Evolutionary conservation across 148 eudicot species (phyloP).

Genomic region (Arctostaphylos glauca): DNA sequence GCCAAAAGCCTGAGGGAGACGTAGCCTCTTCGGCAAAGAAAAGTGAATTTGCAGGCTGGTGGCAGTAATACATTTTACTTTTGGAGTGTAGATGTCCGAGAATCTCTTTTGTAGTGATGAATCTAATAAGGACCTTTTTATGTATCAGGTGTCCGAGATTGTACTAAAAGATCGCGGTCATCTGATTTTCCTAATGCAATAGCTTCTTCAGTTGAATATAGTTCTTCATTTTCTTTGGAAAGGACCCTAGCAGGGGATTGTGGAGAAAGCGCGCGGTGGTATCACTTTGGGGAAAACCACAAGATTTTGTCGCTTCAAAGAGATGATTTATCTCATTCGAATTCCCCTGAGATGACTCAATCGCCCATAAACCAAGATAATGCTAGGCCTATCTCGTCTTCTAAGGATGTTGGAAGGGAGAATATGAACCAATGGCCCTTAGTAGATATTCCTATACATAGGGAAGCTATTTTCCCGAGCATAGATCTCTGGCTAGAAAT

Average conservation of each 20-base stretch:
- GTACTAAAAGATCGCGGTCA: slow-evolving; percentile 27
- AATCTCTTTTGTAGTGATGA: slow-evolving; percentile 20
- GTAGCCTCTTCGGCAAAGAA: slow-evolving; percentile 22
- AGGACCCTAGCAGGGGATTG: slow-evolving; percentile 23
- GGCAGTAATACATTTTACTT: slow-evolving; percentile 42
- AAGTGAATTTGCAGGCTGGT: slow-evolving; percentile 28
- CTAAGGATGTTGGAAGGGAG: slow-evolving; percentile 33
- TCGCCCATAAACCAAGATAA: slow-evolving; percentile 29
- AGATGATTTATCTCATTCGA: slow-evolving; percentile 22
- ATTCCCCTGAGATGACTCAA: slow-evolving; percentile 25
- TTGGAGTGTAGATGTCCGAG: slow-evolving; percentile 20
- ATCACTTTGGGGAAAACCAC: slow-evolving; percentile 17
- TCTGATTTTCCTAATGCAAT: slow-evolving; percentile 23
- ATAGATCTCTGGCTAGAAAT: slow-evolving; percentile 25
- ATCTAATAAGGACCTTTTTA: slow-evolving; percentile 35
- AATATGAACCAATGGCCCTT: slow-evolving; percentile 25
- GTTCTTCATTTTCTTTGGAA: slow-evolving; percentile 26
- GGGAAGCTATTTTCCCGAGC: slow-evolving; percentile 19
- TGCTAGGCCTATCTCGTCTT: slow-evolving; percentile 23
- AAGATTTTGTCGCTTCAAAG: slow-evolving; percentile 23
- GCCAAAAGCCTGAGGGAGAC: slow-evolving; percentile 39
- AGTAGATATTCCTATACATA: slow-evolving; percentile 19
- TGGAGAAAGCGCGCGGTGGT: slow-evolving; percentile 25
- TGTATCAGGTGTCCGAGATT: slow-evolving; percentile 47
- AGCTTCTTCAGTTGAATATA: slow-evolving; percentile 18